Evolutionary conservation across 306 rosid genomes (phyloP), one percentile per base, ranked within the genome.

Genomic region (Crotalaria pallida): DNA sequence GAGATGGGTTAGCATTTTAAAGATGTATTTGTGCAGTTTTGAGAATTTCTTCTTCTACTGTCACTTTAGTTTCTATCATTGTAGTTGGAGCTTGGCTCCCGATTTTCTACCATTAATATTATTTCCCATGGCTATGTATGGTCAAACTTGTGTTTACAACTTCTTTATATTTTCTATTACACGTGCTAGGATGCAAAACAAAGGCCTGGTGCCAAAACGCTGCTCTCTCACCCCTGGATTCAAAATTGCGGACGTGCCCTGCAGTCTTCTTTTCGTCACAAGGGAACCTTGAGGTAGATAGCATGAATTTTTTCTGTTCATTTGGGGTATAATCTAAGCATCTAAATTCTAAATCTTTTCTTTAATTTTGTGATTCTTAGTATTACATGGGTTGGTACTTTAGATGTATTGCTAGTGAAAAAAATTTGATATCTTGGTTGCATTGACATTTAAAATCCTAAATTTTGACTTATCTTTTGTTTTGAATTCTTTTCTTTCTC

Each of bases 201-300:
- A 77, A 89, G 99, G 67, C 97, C 99, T 64, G 99, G 91, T 84
- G 99, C 99, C 15, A 94, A 94, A 74, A 81, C 96, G 44, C 79
- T 94, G 80, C 85, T 94, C 76, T 91, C 96, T 80, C 96, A 94
- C 80, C 97, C 99, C 48, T 94, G 97, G 99, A 87, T 94, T 58
- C 92, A 74, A 65, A 94, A 94, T 63, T 84, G 85, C 74, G 81
- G 91, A 75, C 97, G 91, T 44, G 96, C 47, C 34, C 82, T 94
- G 86, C 97, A 88, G 77, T 88, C 97, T 69, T 86, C 99, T 77
- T 95, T 94, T 51, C 96, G 99, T 63, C 92, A 91, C 74, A 94
- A 91, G 77, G 96, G 88, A 86, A 74, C 99, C 19, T 57, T 87
- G 58, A 94, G 92, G 99, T 94, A 78, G 77, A 26, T 41, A 72